A percentile compares a stretch with the other conserved stretches of the same genome.
Evolutionary conservation across 1,284 basidiomycete genomes (phyloP).

Genomic region (Cerrena zonata): DNA sequence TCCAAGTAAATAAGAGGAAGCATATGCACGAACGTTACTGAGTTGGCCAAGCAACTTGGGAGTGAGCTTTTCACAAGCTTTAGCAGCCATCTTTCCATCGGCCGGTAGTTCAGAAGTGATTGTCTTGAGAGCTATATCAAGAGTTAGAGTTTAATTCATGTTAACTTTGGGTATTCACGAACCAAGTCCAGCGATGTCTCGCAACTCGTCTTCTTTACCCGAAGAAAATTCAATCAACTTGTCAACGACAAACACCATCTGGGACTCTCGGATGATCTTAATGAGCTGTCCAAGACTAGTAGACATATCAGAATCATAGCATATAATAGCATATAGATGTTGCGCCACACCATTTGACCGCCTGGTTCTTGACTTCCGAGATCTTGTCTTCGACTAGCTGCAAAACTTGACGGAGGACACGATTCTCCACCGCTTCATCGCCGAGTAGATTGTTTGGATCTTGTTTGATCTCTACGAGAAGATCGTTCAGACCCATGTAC

Average conservation of each 20-base stretch:
- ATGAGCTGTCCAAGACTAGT: slow-evolving; percentile 77
- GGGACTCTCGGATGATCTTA: slow-evolving; percentile 75
- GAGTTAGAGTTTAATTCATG: slow-evolving; percentile 2
- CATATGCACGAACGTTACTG: slow-evolving; percentile 51
- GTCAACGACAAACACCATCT: slow-evolving; percentile 84
- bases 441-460: slow-evolving; percentile 65
- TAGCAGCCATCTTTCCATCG: slow-evolving; percentile 71
- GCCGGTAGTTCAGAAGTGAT: slow-evolving; percentile 85
- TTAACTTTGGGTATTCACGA: slow-evolving; percentile 20
- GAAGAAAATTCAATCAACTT: slow-evolving; percentile 80
- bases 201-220: slow-evolving; percentile 81
- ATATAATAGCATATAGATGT: background rate
- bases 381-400: slow-evolving; percentile 87
- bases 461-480: slow-evolving; percentile 79
- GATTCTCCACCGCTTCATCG: slow-evolving; percentile 79
- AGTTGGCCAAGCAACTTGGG: slow-evolving; percentile 80
- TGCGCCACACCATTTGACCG: slow-evolving; percentile 78
- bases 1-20: background rate
- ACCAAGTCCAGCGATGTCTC: slow-evolving; percentile 93
- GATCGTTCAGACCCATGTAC: slow-evolving; percentile 91
- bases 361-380: slow-evolving; percentile 96
- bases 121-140: slow-evolving; percentile 76
- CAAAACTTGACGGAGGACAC: slow-evolving; percentile 76
- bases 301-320: background rate
- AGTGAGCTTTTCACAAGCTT: slow-evolving; percentile 79